Base-by-base conservation (phyloP, 2,329 filamentous ascomycete genomes). In the Penicillium verrucosum region DNA sequence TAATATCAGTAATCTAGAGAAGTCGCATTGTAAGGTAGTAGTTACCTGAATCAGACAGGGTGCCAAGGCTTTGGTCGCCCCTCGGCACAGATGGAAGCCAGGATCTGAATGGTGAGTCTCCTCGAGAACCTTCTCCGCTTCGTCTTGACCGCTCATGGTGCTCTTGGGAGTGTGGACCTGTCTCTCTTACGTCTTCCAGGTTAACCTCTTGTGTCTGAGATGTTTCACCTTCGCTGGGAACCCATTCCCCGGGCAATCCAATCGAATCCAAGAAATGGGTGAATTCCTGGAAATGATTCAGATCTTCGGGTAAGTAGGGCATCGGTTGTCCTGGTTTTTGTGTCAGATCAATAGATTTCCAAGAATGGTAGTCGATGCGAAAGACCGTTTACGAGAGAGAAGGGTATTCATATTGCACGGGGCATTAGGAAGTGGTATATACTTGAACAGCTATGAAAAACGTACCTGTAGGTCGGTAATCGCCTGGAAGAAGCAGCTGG, bases 261-360 rank as follows among this genome's bases (percentile, higher is more conserved):
- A 73, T 70, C 0, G 70, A 73, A 56, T 72, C 70, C 34, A 73
- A 53, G 45, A 73, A 73, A 57, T 71, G 68, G 1, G 70, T 70
- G n/a, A 72, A 72, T 51, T 73, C 70, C 57, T 73, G 70, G 16
- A 72, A 72, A 52, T 72, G 70, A 25, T 71, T 72, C 16, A 71
- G 49, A 38, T 72, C 70, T 37, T 71, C 70, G 0, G 69, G 68
- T 8, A 71, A 46, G 45, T 71, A 73, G 16, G 68, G 57, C 38
- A 71, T 42, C 27, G 66, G 62, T 56, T 68, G 62, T 25, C 64
- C 70, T 72, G 51, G 51, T 5, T 11, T 32, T 30, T 44, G 5
- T 56, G 54, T 63, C 30, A 65, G 50, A 29, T 25, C 9, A 23
- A 18, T 34, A 10, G 4, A 34, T 34, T 18, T 45, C 3, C 6